Percentiles rank a stretch among this genome's conserved stretches.
Conservation (phyloP, 768 basidiomycete genomes). For the Boletus pseudopeckii region DNA sequence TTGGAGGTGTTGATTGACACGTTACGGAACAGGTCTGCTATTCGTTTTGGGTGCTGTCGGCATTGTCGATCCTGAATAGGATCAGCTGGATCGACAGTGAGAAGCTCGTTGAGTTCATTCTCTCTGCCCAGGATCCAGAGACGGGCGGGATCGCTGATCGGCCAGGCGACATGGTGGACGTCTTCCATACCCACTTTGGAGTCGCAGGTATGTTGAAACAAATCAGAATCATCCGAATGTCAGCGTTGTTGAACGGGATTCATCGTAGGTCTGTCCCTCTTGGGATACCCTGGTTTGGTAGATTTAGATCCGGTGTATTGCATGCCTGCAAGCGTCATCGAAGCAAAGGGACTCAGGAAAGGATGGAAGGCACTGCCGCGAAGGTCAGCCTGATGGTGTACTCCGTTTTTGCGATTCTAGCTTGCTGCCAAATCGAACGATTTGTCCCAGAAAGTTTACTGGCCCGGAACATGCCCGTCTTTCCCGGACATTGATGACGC, state of each 20-base stretch:
- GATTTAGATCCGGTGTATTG: constrained; percentile 95
- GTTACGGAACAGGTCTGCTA: constrained; percentile 65
- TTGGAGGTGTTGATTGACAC: not conserved
- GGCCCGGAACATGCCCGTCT: not conserved
- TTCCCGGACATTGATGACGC: not conserved
- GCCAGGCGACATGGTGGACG: constrained; percentile 90
- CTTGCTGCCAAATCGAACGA: constrained; percentile 5
- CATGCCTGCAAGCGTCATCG: constrained; percentile 81
- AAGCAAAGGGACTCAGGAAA: constrained; percentile 65
- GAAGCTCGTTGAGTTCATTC: constrained; percentile 76
- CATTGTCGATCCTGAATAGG: constrained; percentile 79
- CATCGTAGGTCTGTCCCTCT: constrained; percentile 67
- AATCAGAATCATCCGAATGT: not conserved
- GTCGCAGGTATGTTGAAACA: constrained; percentile 58
- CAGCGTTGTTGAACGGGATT: not conserved
- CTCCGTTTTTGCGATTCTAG: constrained; percentile 2
- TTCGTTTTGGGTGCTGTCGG: constrained; percentile 93
- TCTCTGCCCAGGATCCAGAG: constrained; percentile 87
- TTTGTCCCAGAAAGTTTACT: not conserved
- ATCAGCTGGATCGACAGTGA: constrained; percentile 84
- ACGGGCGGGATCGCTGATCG: constrained; percentile 92
- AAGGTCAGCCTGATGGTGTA: constrained; percentile 14
- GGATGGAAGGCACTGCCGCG: constrained; percentile 33
- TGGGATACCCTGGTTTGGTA: constrained; percentile 80
- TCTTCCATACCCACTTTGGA: constrained; percentile 96